phyloP scores from a whole-genome alignment of 2,329 filamentous ascomycete genomes.

The Microascus cirrosus region DNA sequence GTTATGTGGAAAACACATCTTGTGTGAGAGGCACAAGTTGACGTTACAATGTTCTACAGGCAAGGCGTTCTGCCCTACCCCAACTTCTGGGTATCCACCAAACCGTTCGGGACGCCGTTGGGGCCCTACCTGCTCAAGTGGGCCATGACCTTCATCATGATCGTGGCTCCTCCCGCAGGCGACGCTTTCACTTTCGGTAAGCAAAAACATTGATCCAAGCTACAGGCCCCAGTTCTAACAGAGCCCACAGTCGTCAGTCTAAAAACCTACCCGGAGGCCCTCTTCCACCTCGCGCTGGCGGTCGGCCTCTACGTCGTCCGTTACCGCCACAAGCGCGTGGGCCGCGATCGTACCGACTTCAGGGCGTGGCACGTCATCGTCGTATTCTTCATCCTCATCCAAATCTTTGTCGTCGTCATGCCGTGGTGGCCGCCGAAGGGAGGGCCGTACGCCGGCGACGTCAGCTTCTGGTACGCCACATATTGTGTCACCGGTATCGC shows the following conservation, averaged over 20 bases:
- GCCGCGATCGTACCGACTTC: slow-evolving; percentile 38
- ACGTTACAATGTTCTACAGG: slow-evolving; percentile 13
- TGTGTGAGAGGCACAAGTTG: neutral
- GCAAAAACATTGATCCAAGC: neutral
- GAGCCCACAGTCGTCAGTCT: slow-evolving; percentile 43
- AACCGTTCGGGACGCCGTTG: slow-evolving; percentile 51
- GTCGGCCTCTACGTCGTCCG: slow-evolving; percentile 49
- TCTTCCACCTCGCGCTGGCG: slow-evolving; percentile 47
- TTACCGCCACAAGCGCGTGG: slow-evolving; percentile 36
- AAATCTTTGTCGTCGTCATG: slow-evolving; percentile 54
- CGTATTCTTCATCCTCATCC: slow-evolving; percentile 46
- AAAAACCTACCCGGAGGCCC: slow-evolving; percentile 41
- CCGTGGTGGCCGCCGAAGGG: slow-evolving; percentile 59
- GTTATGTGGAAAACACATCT: neutral
- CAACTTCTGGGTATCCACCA: slow-evolving; percentile 49
- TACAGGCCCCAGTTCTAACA: slow-evolving; percentile 11
- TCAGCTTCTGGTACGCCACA: slow-evolving; percentile 65
- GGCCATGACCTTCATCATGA: slow-evolving; percentile 46
- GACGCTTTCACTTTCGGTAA: slow-evolving; percentile 54
- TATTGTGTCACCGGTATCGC: slow-evolving; percentile 54
- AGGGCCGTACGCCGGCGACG: slow-evolving; percentile 49
- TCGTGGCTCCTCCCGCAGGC: slow-evolving; percentile 46
- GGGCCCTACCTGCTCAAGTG: slow-evolving; percentile 49
- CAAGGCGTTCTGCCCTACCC: slow-evolving; percentile 52
- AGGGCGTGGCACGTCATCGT: slow-evolving; percentile 46